A percentile compares a stretch with the other conserved stretches of the same genome.
phyloP scores from a whole-genome alignment of 129 eudicot species.

The Lactuca sativa region DNA sequence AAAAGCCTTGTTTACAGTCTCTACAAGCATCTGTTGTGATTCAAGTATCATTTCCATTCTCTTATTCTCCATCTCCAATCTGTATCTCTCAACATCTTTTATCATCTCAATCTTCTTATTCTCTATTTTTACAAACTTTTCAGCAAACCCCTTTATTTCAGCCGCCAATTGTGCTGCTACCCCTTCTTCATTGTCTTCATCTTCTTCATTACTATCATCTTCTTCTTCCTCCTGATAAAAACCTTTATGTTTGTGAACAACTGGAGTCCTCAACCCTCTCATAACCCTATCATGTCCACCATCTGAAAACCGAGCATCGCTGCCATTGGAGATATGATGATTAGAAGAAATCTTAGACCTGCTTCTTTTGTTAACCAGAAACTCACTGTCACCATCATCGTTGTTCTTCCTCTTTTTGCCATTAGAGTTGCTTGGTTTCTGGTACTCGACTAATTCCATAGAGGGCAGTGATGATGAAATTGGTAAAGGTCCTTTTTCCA shows the following conservation, averaged over 20 bases:
- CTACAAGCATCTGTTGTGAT: conserved; percentile 68
- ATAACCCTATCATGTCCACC: conserved; percentile 31
- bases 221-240: conserved; percentile 32
- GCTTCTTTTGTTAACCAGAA: conserved; percentile 28
- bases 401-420: conserved; percentile 30
- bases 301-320: conserved; percentile 26
- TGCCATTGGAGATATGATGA: conserved; percentile 25
- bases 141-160: conserved; percentile 71
- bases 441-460: conserved; percentile 28
- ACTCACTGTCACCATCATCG: conserved; percentile 31
- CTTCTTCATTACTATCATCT: conserved; percentile 26
- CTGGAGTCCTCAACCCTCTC: conserved; percentile 35
- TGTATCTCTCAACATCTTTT: conserved; percentile 57
- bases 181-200: conserved; percentile 16
- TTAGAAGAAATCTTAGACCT: conserved; percentile 50
- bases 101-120: conserved; percentile 87
- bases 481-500: conserved; percentile 79
- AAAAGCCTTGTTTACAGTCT: conserved; percentile 62
- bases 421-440: conserved; percentile 21
- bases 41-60: conserved; percentile 78
- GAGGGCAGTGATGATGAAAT: conserved; percentile 46
- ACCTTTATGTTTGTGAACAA: conserved; percentile 35
- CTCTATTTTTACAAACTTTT: conserved; percentile 77
- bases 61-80: conserved; percentile 93
- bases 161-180: conserved; percentile 58